Percentiles rank a stretch among this genome's conserved stretches.
Evolutionary conservation across 331 rosid genomes (phyloP).

Genomic region (Malus hybrid): DNA sequence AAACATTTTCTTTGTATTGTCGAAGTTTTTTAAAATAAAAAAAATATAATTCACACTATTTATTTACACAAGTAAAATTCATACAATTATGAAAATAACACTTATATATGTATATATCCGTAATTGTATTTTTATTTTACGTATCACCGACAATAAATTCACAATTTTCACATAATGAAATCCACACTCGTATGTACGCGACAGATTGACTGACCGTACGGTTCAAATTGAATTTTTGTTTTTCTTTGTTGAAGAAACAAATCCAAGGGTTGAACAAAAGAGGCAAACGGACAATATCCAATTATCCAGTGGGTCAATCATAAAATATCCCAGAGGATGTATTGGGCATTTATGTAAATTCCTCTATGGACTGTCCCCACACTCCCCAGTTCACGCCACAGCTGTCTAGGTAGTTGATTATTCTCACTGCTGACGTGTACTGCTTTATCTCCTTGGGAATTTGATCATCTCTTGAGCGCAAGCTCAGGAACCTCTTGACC

Average conservation of each 20-base stretch:
- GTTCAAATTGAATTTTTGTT: not conserved
- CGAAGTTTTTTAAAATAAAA: too few relatives aligned
- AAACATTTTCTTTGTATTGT: too few relatives aligned
- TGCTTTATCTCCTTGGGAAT: not conserved
- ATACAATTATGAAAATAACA: not conserved
- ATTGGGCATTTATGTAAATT: not conserved
- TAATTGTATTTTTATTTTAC: too few relatives aligned
- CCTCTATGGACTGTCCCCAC: not conserved
- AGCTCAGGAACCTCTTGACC: too few relatives aligned
- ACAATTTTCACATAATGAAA: too few relatives aligned
- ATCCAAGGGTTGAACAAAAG: not conserved
- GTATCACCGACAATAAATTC: too few relatives aligned
- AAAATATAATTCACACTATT: not conserved
- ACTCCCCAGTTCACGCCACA: not conserved
- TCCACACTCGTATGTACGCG: not conserved
- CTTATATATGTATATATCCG: too few relatives aligned
- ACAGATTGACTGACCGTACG: not conserved
- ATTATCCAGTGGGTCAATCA: not conserved
- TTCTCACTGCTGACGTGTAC: not conserved
- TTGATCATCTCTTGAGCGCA: too few relatives aligned
- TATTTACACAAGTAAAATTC: not conserved
- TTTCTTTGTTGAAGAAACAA: not conserved
- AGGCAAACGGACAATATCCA: not conserved
- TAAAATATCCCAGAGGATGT: not conserved
- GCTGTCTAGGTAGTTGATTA: not conserved